A percentile compares a stretch with the other conserved stretches of the same genome.
Evolutionary conservation across 345 rosid species (phyloP).

Genomic region (Noccaea caerulescens): DNA sequence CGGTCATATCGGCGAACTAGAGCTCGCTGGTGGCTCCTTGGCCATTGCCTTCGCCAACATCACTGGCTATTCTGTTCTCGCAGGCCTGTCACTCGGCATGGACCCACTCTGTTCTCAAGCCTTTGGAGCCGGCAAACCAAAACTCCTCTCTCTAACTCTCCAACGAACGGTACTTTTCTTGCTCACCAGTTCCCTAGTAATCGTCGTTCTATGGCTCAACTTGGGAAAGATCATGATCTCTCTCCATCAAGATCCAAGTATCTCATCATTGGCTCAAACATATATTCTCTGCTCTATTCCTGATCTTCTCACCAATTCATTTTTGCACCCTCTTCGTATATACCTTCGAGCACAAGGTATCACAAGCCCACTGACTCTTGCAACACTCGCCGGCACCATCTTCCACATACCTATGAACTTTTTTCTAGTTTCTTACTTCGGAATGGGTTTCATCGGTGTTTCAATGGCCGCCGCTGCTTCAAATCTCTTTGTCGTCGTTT

Average conservation of each 20-base stretch:
- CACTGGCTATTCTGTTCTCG: constrained; percentile 90
- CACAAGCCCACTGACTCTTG: constrained; percentile 73
- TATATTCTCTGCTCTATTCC: constrained; percentile 77
- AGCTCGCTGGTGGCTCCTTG: constrained; percentile 90
- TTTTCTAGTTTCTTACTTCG: constrained; percentile 58
- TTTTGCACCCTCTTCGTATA: constrained; percentile 91
- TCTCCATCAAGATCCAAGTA: constrained; percentile 72
- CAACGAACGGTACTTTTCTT: constrained; percentile 82
- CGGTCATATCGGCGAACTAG: constrained; percentile 79
- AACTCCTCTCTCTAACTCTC: constrained; percentile 79
- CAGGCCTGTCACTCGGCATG: constrained; percentile 91
- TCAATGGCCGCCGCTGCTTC: constrained; percentile 79
- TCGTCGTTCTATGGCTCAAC: constrained; percentile 72
- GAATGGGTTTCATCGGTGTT: constrained; percentile 73
- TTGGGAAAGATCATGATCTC: constrained; percentile 61
- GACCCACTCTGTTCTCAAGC: constrained; percentile 97
- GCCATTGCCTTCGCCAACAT: constrained; percentile 95
- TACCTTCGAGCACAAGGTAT: constrained; percentile 98
- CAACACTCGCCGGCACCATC: constrained; percentile 68
- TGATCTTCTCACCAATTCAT: constrained; percentile 76
- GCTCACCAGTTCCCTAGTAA: constrained; percentile 61
- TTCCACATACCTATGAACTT: constrained; percentile 71
- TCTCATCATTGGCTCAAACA: constrained; percentile 66
- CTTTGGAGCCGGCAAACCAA: constrained; percentile 83
- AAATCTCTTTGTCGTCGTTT: constrained; percentile 56